A percentile compares a stretch with the other conserved stretches of the same genome.
Conservation (phyloP, 805 yeast species). For the Pachysolen tannophilus region DNA sequence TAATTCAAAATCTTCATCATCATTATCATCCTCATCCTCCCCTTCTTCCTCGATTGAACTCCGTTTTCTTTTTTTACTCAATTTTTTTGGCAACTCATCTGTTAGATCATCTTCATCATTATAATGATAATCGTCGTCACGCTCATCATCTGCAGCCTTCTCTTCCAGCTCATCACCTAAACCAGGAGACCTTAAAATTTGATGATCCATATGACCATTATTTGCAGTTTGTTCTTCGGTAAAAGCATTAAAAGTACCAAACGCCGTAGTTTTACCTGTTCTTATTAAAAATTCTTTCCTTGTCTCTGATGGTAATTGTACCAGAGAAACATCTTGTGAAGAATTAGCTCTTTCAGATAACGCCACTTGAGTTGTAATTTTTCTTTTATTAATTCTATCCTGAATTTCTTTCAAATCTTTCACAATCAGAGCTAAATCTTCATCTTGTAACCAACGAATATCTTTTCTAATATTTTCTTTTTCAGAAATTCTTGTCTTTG, state of each 20-base stretch:
- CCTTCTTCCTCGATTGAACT: slow-evolving; percentile 12
- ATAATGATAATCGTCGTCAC: slow-evolving; percentile 10
- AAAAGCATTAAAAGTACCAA: slow-evolving; percentile 64
- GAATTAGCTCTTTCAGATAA: slow-evolving; percentile 8
- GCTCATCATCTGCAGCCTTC: slow-evolving; percentile 4
- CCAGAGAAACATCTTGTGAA: slow-evolving; percentile 18
- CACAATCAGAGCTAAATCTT: slow-evolving; percentile 45
- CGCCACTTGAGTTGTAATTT: slow-evolving; percentile 11
- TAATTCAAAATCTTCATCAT: slow-evolving; percentile 8
- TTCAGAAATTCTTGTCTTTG: slow-evolving; percentile 58
- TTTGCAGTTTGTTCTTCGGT: slow-evolving; percentile 25
- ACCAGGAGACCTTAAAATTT: slow-evolving; percentile 43
- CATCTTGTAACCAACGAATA: slow-evolving; percentile 37
- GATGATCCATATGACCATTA: slow-evolving; percentile 28
- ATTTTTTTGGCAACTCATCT: slow-evolving; percentile 10
- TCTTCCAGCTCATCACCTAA: slow-evolving; percentile 17
- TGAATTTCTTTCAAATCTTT: slow-evolving; percentile 59
- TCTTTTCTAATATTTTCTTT: slow-evolving; percentile 47
- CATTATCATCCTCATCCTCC: slow-evolving; percentile 11
- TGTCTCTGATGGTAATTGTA: slow-evolving; percentile 59
- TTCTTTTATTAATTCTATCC: slow-evolving; percentile 30
- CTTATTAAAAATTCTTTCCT: slow-evolving; percentile 75
- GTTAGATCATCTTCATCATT: slow-evolving; percentile 18
- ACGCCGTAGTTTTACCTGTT: slow-evolving; percentile 91
- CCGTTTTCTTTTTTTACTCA: neutral